phyloP scores from a whole-genome alignment of 1,139 yeast genomes.

The Yarrowia galli region DNA sequence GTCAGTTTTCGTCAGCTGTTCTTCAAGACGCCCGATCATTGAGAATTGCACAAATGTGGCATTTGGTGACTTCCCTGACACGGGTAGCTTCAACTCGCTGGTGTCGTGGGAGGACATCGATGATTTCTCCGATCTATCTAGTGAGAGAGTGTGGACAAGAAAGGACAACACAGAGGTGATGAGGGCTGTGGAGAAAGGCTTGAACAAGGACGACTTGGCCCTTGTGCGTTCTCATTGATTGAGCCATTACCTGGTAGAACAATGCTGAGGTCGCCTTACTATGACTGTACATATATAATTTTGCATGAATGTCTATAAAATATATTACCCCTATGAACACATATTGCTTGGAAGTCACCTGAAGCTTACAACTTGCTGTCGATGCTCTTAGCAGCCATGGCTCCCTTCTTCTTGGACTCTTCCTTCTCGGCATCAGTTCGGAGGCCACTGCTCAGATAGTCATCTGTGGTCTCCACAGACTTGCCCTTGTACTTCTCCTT shows the following conservation, averaged over 20 bases:
- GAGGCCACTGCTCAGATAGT: neutral
- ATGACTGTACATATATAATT: too few species aligned
- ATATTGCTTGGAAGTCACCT: neutral
- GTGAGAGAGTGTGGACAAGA: constrained; percentile 2
- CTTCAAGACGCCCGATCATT: constrained; percentile 47
- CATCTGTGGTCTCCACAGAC: constrained; percentile 15
- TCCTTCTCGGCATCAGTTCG: constrained; percentile 37
- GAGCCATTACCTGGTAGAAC: neutral
- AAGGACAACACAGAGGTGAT: constrained; percentile 5
- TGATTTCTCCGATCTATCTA: constrained; percentile 45
- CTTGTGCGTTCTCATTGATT: neutral
- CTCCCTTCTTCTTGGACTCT: constrained; percentile 36
- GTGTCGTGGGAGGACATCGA: constrained; percentile 44
- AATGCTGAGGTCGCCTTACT: too few species aligned
- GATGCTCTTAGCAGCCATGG: constrained; percentile 12
- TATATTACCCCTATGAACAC: neutral
- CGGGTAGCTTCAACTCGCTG: constrained; percentile 15
- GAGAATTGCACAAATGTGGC: constrained; percentile 45
- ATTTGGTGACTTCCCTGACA: constrained; percentile 44
- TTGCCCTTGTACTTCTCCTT: constrained; percentile 36
- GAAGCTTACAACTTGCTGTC: constrained; percentile 21
- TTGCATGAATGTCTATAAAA: constrained; percentile 13
- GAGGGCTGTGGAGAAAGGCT: neutral
- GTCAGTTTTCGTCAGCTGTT: constrained; percentile 45
- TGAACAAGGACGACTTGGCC: neutral